Base-by-base conservation (phyloP, 768 basidiomycete genomes). In the Terana coerulea region DNA sequence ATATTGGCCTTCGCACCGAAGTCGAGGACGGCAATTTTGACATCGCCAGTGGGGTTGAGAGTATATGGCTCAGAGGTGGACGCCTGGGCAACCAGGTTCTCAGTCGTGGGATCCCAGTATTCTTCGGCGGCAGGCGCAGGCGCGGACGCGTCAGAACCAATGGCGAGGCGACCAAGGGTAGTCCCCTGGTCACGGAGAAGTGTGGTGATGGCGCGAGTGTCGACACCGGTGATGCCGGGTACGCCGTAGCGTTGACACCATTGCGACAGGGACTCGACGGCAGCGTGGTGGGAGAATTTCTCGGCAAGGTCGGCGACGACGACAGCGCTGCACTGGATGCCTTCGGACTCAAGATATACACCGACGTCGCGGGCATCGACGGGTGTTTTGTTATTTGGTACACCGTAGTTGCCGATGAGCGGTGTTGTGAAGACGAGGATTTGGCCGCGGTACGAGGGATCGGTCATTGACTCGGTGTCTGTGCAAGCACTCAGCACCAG, bases 401-500 rank as follows among this genome's bases (percentile, higher is more conserved):
- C 93, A 48, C 97, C 97, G 64, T 99, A 99, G 69, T 99, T 99
- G 34, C 97, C 97, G 58, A 99, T 97, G 70, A 99, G 82, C 9
- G 97, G 97, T 0, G 95, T 88, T 37, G 97, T 99, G 74, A 99
- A 99, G 51, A 99, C 97, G 57, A 99, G 81, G 64, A 99, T 95
- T 70, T 99, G 97, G 45, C 92, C 88, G 29, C 92, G 89, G 70
- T 99, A 98, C 7, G 97, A 98, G 6, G 97, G 97, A 68, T 99
- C 97, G 31, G 97, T 99, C 97, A 99, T 98, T 7, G 93, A 97
- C 72, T 99, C 97, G 41, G 95, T 98, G 68, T 99, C 94, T 95
- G 64, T n/a, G 34, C 0, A n/a, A 10, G 17, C 10, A 12, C 44
- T 48, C 34, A 54, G 47, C 1, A 29, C 14, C 11, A 29, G 50